Evolutionary conservation across 2,329 filamentous ascomycete genomes (phyloP), one percentile per base, ranked within the genome.

Genomic region (Paracoccidioides lutzii): DNA sequence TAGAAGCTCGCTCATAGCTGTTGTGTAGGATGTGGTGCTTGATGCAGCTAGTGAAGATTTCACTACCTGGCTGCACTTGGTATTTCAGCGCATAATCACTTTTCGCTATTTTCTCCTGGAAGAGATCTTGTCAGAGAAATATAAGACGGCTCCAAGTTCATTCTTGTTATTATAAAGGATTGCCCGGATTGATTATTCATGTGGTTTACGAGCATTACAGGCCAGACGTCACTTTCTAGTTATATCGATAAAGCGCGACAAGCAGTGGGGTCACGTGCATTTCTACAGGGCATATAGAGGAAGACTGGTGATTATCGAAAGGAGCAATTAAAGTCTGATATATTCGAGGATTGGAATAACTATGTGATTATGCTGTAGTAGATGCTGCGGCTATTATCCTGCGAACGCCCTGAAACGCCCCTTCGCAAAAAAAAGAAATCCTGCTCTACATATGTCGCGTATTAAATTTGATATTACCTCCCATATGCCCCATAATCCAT

Each of bases 1-100:
- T 48, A 88, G 76, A 56, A 91, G 81, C 65, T 86, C 81, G 63
- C 78, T 69, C 71, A 73, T 73, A 8, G 40, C 15, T 42, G 32
- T 51, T 43, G 22, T 12, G 14, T n/a, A 30, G n/a, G 50, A 28
- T 32, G 38, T 10, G 50, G 28, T 32, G 32, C 15, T 28, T 4
- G 38, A 42, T 9, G 3, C 38, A 42, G 28, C n/a, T 42, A 33
- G 38, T 43, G 38, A 42, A 37, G 33, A 32, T 37, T 50, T 38
- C 46, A 38, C 33, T 28, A 28, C 46, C 46, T 28, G 46, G 12
- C 15, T 48, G 14, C 33, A 38, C 46, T 28, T 50, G 46, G 10
- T 38, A 38, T 38, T 38, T 50, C 10, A 22, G 33, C 8, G 9
- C 46, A 50, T 38, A 50, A 9, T 38, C 46, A n/a, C 35, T 14